These are phyloP conservation scores for Solanum chiquidenum DNA, from an alignment of 257 asterid species.

Conservation along the genomic window DNA sequence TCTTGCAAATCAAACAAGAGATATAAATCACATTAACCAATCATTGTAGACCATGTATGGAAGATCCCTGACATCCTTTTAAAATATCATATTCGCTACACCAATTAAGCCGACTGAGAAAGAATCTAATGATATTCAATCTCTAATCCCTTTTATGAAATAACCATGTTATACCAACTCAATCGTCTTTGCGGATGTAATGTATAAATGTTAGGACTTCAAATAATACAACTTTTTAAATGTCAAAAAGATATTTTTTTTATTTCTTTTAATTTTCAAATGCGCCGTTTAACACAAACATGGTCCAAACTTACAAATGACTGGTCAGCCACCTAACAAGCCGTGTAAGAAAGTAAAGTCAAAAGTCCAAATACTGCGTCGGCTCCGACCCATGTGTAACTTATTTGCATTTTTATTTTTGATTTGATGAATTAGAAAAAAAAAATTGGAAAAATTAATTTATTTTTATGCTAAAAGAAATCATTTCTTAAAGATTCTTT, in stretches of 20 bases:
- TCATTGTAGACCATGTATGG: rapidly evolving
- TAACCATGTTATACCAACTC: not conserved
- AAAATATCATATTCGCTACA: not conserved
- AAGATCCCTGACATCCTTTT: not conserved
- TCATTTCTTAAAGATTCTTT: not conserved
- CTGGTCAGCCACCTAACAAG: not conserved
- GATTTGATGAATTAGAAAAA: not conserved
- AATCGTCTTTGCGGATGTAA: not conserved
- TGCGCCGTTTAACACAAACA: not conserved
- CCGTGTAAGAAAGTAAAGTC: not conserved
- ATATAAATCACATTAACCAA: not conserved
- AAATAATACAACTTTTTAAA: not conserved
- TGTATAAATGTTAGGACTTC: not conserved
- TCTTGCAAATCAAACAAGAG: not conserved
- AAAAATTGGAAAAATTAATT: not conserved
- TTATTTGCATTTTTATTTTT: not conserved
- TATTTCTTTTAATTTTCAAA: not conserved
- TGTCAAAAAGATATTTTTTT: not conserved
- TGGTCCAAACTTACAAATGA: not conserved
- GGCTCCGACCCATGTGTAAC: not conserved
- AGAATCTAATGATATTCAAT: not conserved
- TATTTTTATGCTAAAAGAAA: not conserved
- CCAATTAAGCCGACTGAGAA: not conserved
- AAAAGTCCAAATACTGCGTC: not conserved
- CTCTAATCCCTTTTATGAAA: no score